Evolutionary conservation across 805 yeast genomes (phyloP).

Genomic region (Metschnikowia gelsemii): DNA sequence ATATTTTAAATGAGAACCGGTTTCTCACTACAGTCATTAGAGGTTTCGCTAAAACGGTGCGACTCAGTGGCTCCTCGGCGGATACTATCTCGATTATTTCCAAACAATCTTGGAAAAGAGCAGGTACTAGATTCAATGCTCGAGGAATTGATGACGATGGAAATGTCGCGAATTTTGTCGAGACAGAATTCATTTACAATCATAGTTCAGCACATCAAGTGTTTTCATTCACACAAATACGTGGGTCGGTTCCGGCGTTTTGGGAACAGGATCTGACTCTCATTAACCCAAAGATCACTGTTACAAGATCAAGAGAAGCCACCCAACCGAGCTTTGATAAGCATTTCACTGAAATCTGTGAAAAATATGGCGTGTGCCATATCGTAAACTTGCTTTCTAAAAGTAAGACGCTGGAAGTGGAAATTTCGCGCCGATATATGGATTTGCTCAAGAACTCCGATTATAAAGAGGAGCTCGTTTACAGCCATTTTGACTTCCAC

Average conservation of each 20-base stretch:
- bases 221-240: slow-evolving; percentile 80
- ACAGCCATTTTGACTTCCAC: slow-evolving; percentile 92
- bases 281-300: slow-evolving; percentile 84
- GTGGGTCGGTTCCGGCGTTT: slow-evolving; percentile 94
- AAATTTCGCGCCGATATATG: slow-evolving; percentile 63
- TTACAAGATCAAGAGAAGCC: slow-evolving; percentile 88
- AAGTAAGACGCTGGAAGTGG: slow-evolving; percentile 74
- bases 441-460: slow-evolving; percentile 47
- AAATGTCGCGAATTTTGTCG: slow-evolving; percentile 25
- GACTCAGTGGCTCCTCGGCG: slow-evolving; percentile 32
- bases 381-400: slow-evolving; percentile 79
- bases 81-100: slow-evolving; percentile 76
- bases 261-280: slow-evolving; percentile 97
- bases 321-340: slow-evolving; percentile 85
- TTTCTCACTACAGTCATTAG: slow-evolving; percentile 89
- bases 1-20: slow-evolving; percentile 67
- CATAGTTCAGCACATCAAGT: slow-evolving; percentile 45
- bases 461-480: slow-evolving; percentile 35
- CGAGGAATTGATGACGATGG: slow-evolving; percentile 25
- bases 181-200: slow-evolving; percentile 75
- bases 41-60: slow-evolving; percentile 86
- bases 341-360: slow-evolving; percentile 70
- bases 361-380: slow-evolving; percentile 84
- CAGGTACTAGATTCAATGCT: slow-evolving; percentile 25
- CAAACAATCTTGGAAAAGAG: slow-evolving; percentile 83